phyloP scores from a whole-genome alignment of 805 yeast genomes.

The Wickerhamiella azyma region DNA sequence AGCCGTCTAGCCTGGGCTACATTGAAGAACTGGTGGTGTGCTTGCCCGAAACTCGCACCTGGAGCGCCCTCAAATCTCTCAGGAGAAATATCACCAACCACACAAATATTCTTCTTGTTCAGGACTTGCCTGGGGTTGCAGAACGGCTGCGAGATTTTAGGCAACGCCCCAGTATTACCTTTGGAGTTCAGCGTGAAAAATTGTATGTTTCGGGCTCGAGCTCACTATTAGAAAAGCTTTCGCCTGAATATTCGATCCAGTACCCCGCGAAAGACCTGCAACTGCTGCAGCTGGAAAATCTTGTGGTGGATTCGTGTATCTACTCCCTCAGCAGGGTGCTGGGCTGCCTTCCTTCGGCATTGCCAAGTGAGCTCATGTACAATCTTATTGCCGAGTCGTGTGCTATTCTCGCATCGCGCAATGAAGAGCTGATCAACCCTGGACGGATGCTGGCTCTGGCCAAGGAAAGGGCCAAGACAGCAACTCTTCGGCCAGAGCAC shows the following conservation, averaged over 20 bases:
- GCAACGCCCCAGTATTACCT: background rate
- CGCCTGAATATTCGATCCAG: background rate
- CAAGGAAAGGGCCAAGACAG: background rate
- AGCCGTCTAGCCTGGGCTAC: background rate
- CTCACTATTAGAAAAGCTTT: background rate
- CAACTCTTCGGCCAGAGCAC: background rate
- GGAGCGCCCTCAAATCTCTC: background rate
- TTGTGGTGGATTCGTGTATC: background rate
- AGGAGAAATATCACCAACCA: background rate
- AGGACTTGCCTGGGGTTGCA: background rate
- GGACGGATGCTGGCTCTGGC: background rate
- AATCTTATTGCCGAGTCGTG: slow-evolving; percentile 6
- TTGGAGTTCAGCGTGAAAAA: background rate
- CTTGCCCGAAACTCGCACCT: background rate
- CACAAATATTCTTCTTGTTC: background rate
- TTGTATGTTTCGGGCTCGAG: background rate
- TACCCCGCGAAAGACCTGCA: background rate
- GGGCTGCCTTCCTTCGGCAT: background rate
- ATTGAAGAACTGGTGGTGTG: background rate
- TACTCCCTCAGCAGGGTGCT: slow-evolving; percentile 1
- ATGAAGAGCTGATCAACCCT: background rate
- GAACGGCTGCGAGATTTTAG: background rate
- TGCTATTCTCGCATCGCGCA: slow-evolving; percentile 18
- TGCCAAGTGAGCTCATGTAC: background rate
- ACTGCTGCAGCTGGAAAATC: slow-evolving; percentile 4